These are phyloP conservation scores for Aphanomyces invadans DNA, from an alignment of 352 stramenopile species.

Conservation along the genomic window DNA sequence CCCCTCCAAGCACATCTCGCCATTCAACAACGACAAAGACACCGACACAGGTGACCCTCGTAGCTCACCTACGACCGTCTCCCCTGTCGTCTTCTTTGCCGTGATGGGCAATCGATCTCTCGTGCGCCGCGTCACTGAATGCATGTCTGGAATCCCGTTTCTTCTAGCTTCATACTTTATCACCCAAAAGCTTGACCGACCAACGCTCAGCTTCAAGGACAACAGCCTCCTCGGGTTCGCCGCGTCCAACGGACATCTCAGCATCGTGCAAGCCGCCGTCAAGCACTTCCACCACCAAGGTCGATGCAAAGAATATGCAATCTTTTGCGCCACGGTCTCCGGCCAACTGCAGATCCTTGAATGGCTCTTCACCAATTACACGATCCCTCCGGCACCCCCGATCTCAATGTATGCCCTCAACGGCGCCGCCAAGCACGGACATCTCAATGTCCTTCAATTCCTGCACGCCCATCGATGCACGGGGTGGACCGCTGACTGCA, in stretches of 20 bases:
- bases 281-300: slow-evolving; percentile 2
- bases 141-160: slow-evolving; percentile 9
- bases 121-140: neutral
- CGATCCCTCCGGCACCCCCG: neutral
- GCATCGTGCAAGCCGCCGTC: slow-evolving; percentile 13
- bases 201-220: slow-evolving; percentile 14
- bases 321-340: slow-evolving; percentile 14
- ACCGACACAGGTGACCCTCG: slow-evolving; percentile 21
- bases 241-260: slow-evolving; percentile 9
- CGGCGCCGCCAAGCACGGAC: slow-evolving; percentile 22
- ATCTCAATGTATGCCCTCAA: slow-evolving; percentile 26
- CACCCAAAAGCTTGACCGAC: slow-evolving; percentile 2
- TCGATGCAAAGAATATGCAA: slow-evolving; percentile 18
- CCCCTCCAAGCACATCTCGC: neutral
- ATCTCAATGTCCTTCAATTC: slow-evolving; percentile 1
- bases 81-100: slow-evolving; percentile 3
- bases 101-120: slow-evolving; percentile 15
- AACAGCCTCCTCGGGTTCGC: slow-evolving; percentile 23
- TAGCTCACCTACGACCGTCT: neutral
- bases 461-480: slow-evolving; percentile 3
- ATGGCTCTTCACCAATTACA: slow-evolving; percentile 13
- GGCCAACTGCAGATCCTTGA: slow-evolving; percentile 18
- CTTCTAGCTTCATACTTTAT: slow-evolving; percentile 1
- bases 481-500: slow-evolving; percentile 20
- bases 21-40: slow-evolving; percentile 6